Evolutionary conservation across 768 basidiomycete genomes (phyloP).

Genomic region (Lentinula guzmanii): DNA sequence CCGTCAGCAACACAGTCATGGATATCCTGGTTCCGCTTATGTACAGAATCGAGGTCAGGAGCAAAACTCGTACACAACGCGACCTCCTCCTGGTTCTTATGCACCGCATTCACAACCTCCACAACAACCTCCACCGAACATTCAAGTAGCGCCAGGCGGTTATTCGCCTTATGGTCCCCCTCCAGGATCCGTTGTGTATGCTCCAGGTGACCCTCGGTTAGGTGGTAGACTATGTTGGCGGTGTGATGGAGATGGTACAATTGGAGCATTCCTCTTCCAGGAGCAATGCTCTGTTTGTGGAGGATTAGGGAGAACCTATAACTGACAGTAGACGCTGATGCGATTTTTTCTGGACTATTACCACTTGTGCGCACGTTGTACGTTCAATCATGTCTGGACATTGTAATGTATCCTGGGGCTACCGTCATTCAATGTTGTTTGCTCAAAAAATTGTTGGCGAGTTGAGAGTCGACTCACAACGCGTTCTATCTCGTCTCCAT

Average conservation of each 20-base stretch:
- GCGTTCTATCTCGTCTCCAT: too few relatives aligned
- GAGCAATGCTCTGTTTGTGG: conserved; percentile 50
- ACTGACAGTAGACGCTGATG: neutral
- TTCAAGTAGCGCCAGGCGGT: neutral
- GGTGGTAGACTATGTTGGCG: conserved; percentile 63
- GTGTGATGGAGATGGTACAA: conserved; percentile 45
- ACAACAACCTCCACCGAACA: neutral
- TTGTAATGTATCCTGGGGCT: neutral
- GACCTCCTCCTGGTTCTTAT: conserved; percentile 11
- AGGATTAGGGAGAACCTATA: conserved; percentile 57
- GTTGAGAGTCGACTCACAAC: too few relatives aligned
- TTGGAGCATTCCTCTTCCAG: conserved; percentile 49
- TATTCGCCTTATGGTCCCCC: conserved; percentile 15
- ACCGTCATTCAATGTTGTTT: neutral
- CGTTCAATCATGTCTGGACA: neutral
- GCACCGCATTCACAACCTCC: conserved; percentile 10
- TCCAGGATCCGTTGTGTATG: conserved; percentile 40
- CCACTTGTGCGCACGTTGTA: neutral
- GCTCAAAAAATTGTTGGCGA: too few relatives aligned
- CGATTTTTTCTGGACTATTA: neutral
- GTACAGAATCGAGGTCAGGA: conserved; percentile 10
- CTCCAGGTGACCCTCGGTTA: conserved; percentile 63
- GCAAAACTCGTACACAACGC: conserved; percentile 5
- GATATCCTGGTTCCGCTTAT: conserved; percentile 9
- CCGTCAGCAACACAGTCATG: conserved; percentile 5